Base-by-base conservation (phyloP, 2,329 filamentous ascomycete species). In the Penicillium palitans region DNA sequence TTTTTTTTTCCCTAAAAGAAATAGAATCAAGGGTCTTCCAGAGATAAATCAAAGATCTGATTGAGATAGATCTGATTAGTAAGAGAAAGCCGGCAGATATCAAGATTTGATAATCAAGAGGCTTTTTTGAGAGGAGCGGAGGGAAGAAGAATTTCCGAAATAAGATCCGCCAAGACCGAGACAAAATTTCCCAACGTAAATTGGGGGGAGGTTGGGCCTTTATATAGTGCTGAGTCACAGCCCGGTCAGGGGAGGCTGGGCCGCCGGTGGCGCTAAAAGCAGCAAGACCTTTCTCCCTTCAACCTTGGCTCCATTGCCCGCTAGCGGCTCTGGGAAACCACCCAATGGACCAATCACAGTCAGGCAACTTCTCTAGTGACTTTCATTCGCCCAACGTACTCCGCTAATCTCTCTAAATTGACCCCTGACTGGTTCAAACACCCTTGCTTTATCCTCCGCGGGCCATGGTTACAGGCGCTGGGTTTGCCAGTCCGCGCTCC, bases 181-280 rank as follows among this genome's bases (percentile, higher is more conserved):
- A 71, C 69, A 65, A 69, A 64, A 72, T 70, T 70, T 68, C 67
- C 64, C 64, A 68, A 64, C 13, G 60, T 53, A 56, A 51, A 56
- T 45, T 60, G 65, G 66, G 71, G 74, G 74, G 73, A 73, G 72
- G 70, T 67, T 71, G 70, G 67, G 63, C 64, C 72, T 70, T 76
- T 76, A 73, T 75, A 76, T 76, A 76, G 70, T 68, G 68, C 67
- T 71, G 72, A 73, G 59, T 71, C 68, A 73, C 64, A 62, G 66
- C 61, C 63, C 59, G 62, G 63, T 72, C 71, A 72, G 70, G 73
- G 72, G 72, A 70, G 70, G 70, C 73, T 72, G 72, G 67, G 69
- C 70, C 53, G 63, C 60, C 61, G 68, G 66, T 66, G 71, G 72
- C 71, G 71, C 65, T 66, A 72, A 75, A 75, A 74, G 70, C 73